phyloP scores from a whole-genome alignment of 768 basidiomycete species.

The Podaxis sp. region DNA sequence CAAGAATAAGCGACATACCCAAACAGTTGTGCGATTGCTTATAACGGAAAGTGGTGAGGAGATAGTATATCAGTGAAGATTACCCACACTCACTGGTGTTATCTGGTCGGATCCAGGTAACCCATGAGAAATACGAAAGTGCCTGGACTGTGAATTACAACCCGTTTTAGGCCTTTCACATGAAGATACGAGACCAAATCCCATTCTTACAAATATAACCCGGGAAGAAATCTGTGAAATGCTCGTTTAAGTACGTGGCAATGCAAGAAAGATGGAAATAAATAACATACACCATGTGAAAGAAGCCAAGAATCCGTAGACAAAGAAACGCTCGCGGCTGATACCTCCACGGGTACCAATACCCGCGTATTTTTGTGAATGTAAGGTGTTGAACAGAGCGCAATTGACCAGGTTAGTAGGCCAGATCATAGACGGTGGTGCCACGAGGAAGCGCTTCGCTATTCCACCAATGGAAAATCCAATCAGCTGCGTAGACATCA shows the following conservation, averaged over 20 bases:
- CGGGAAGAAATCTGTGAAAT: conserved; percentile 35
- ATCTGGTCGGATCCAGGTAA: conserved; percentile 52
- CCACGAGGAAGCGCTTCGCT: conserved; percentile 69
- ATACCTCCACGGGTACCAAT: conserved; percentile 59
- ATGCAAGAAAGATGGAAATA: neutral
- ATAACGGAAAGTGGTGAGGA: conserved; percentile 9
- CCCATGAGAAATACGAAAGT: conserved; percentile 60
- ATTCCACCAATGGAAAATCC: conserved; percentile 80
- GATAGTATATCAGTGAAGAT: neutral
- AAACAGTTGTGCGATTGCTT: conserved; percentile 46
- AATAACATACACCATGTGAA: conserved; percentile 57
- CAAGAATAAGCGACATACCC: conserved; percentile 31
- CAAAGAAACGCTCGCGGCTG: conserved; percentile 70
- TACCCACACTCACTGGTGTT: conserved; percentile 37
- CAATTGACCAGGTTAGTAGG: conserved; percentile 69
- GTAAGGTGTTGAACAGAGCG: conserved; percentile 74
- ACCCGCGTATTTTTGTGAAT: conserved; percentile 66
- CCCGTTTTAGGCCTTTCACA: neutral
- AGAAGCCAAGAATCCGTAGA: conserved; percentile 55
- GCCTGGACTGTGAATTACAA: conserved; percentile 37
- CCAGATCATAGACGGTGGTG: conserved; percentile 67
- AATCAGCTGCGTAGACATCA: conserved; percentile 67
- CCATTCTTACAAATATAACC: conserved; percentile 39
- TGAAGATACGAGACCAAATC: neutral
- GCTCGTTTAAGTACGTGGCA: conserved; percentile 15